A percentile compares a stretch with the other conserved stretches of the same genome.
These are phyloP conservation scores for Solanum lignicaule DNA, from an alignment of 257 asterid species.

Conservation along the genomic window DNA sequence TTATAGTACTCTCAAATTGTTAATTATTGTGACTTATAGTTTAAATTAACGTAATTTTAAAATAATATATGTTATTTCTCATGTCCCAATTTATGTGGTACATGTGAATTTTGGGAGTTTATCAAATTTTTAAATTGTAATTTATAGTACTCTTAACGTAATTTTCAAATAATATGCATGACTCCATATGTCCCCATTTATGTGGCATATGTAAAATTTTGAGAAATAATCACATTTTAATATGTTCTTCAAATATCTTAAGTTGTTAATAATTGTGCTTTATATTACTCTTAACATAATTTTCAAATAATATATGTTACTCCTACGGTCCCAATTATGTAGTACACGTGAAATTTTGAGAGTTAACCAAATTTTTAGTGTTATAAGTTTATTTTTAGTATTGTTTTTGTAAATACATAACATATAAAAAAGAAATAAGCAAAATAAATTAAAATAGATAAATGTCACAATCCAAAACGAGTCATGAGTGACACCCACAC, in stretches of 20 bases:
- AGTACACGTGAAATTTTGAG: neutral
- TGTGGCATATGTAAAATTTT: neutral
- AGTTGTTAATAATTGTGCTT: neutral
- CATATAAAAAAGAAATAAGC: neutral
- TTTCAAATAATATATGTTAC: neutral
- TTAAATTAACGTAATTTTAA: no score
- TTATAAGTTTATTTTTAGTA: neutral
- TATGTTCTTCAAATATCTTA: neutral
- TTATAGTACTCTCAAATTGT: neutral
- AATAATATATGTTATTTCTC: neutral
- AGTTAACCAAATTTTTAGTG: neutral
- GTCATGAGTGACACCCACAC: neutral
- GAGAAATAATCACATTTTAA: neutral
- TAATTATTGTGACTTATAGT: neutral
- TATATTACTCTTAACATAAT: neutral
- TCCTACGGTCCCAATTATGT: neutral
- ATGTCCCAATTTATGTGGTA: neutral
- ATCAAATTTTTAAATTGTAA: neutral
- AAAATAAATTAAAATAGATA: no score
- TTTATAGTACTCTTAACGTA: no score
- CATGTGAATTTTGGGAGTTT: neutral
- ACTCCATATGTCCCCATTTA: neutral
- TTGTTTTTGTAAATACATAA: neutral
- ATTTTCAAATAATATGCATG: no score
- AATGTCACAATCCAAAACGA: neutral